These are phyloP conservation scores for Helotiales sp. DNA, from an alignment of 2,329 filamentous ascomycete genomes.

Conservation along the genomic window DNA sequence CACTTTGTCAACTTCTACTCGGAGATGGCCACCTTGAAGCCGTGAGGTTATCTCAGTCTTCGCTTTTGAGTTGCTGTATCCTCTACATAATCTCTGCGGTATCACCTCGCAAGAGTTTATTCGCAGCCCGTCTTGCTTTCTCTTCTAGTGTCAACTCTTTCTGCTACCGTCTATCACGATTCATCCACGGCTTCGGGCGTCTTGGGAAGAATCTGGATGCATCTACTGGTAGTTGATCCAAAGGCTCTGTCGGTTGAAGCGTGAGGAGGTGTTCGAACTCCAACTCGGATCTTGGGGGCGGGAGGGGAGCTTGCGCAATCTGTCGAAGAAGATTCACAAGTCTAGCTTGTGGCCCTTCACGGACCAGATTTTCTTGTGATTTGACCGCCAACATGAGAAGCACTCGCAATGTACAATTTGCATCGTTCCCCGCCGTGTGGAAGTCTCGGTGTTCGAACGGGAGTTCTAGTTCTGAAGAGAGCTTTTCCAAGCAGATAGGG, in stretches of 20 bases:
- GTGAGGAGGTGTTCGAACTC: neutral
- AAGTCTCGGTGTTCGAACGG: neutral
- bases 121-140: neutral
- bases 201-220: neutral
- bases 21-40: no score
- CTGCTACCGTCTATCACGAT: neutral
- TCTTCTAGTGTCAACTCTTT: neutral
- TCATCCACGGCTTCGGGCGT: neutral
- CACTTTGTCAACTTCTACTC: no score
- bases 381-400: neutral
- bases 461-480: neutral
- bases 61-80: no score
- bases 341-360: neutral
- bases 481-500: neutral
- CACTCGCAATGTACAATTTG: neutral
- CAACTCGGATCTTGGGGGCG: neutral
- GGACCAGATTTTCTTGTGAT: neutral
- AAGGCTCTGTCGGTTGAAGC: neutral
- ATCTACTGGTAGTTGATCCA: neutral
- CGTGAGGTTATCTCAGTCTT: no score
- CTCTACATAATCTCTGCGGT: no score
- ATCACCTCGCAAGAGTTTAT: no score
- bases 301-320: neutral
- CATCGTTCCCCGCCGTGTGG: neutral
- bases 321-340: neutral